Evolutionary conservation across 257 asterid species (phyloP).

Genomic region (Penstemon eatonii): DNA sequence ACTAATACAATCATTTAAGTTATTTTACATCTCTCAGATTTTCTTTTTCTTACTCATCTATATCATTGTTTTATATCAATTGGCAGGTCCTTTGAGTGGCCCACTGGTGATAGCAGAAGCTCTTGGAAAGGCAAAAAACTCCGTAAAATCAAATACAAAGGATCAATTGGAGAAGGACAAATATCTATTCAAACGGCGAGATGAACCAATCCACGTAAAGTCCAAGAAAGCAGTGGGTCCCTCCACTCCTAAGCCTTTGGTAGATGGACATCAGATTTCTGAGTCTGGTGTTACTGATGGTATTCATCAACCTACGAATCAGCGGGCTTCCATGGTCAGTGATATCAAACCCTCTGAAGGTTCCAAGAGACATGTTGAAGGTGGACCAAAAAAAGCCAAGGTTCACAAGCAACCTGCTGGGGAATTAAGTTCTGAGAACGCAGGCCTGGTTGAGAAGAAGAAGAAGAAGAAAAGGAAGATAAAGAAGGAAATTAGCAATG

Average conservation of each 20-base stretch:
- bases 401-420: slow-evolving; percentile 47
- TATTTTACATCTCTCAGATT: background rate
- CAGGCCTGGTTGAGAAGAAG: slow-evolving; percentile 43
- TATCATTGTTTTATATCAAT: background rate
- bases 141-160: slow-evolving; percentile 36
- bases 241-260: slow-evolving; percentile 33
- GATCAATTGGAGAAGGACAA: slow-evolving; percentile 58
- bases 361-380: slow-evolving; percentile 33
- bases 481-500: slow-evolving; percentile 40
- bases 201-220: slow-evolving; percentile 53
- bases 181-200: slow-evolving; percentile 64
- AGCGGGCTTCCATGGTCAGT: slow-evolving; percentile 31
- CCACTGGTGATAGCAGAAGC: slow-evolving; percentile 52
- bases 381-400: slow-evolving; percentile 56
- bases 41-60: background rate
- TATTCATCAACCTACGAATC: slow-evolving; percentile 37
- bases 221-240: slow-evolving; percentile 41
- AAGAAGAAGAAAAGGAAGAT: slow-evolving; percentile 66
- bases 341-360: slow-evolving; percentile 40
- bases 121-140: slow-evolving; percentile 39
- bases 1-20: background rate
- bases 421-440: slow-evolving; percentile 45
- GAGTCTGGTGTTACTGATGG: slow-evolving; percentile 38
- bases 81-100: slow-evolving; percentile 57
- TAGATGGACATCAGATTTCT: slow-evolving; percentile 39